A percentile compares a stretch with the other conserved stretches of the same genome.
phyloP scores from a whole-genome alignment of 2,329 filamentous ascomycete genomes.

The Laburnicola sp. region DNA sequence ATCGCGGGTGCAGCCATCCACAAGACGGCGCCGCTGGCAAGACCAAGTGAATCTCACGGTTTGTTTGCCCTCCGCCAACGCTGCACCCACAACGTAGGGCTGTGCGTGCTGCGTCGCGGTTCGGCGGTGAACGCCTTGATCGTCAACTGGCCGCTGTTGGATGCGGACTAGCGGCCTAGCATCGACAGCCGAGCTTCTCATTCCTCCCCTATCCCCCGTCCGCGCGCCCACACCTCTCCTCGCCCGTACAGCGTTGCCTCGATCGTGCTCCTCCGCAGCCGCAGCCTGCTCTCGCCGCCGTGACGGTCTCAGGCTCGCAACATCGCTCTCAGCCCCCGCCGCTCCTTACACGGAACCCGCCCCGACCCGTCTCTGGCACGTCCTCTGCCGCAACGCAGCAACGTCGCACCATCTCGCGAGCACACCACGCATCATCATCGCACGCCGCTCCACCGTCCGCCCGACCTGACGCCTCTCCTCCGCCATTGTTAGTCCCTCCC shows the following conservation, averaged over 20 bases:
- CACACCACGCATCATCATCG: conserved; percentile 24
- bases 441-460: conserved; percentile 25
- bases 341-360: conserved; percentile 33
- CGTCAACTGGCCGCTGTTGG: too few relatives aligned
- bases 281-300: conserved; percentile 29
- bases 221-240: conserved; percentile 28
- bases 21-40: too few relatives aligned
- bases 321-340: conserved; percentile 33
- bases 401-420: conserved; percentile 36
- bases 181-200: background rate
- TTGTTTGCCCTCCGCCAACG: too few relatives aligned
- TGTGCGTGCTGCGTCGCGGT: too few relatives aligned
- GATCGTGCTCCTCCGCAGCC: conserved; percentile 22
- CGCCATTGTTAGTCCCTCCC: conserved; percentile 9
- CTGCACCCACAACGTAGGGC: too few relatives aligned
- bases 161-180: too few relatives aligned
- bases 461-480: conserved; percentile 20
- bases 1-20: too few relatives aligned
- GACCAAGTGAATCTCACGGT: too few relatives aligned
- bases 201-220: conserved; percentile 21
- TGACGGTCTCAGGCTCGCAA: conserved; percentile 29
- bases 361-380: conserved; percentile 25
- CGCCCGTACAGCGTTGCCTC: conserved; percentile 26
- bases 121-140: too few relatives aligned
- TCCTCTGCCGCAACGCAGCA: conserved; percentile 27